Evolutionary conservation across 164 flowering plant genomes (phyloP), one percentile per base, ranked within the genome.

Genomic region (Piper betle): DNA sequence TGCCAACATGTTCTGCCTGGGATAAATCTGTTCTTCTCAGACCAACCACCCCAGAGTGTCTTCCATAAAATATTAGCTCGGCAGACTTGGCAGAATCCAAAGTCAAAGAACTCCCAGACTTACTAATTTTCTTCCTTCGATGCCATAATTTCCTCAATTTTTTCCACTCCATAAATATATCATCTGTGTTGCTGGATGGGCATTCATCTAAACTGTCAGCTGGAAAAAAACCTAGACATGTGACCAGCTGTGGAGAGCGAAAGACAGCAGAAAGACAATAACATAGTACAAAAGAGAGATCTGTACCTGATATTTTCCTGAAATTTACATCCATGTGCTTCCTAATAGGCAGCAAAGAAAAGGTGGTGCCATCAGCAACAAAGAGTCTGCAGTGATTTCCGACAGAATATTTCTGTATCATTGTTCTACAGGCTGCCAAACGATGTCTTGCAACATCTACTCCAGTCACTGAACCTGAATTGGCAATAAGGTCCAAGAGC

Each of bases 281-380:
- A 25, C 33, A 25, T 25, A 25, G 33, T 25, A 25, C 1, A 1
- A 25, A 25, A 25, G 33, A 25, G 33, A 25, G 33, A 25, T 33
- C 39, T 50, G 63, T 52, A 61, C 11, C 3, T 53, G 53, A 59
- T 64, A 41, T 68, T 67, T 72, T 78, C 81, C 59, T 69, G 33
- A 74, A 67, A 70, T 64, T 68, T 37, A 66, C 62, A 52, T 72
- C 71, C 39, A 68, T 57, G 19, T 20, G 64, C 77, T 19, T 65
- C 69, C 70, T 66, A 61, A 63, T 39, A 33, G 97, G 99, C 55
- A 70, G 18, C 55, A 90, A 69, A 60, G 87, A 85, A 77, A 93
- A 90, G 60, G 78, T 69, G 53, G 99, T 80, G 65, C 97, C 99
- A 75, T 93, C 94, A 53, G 97, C 97, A 66, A 93, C 95, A 80